phyloP scores from a whole-genome alignment of 176 grass and related monocot genomes.

The Musa schizocarpa region DNA sequence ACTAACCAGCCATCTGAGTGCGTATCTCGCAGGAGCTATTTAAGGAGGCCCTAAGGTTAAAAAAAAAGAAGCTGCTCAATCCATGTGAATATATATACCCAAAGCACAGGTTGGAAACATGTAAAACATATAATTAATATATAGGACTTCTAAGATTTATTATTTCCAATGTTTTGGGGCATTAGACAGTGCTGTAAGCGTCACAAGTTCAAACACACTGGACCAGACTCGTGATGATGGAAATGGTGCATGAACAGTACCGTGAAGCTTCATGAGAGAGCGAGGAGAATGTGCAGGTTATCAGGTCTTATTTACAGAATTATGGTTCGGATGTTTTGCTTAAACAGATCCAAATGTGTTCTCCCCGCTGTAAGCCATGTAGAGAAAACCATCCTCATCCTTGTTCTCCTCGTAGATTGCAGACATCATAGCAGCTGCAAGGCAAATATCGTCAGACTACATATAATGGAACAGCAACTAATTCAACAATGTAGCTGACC shows the following conservation, averaged over 20 bases:
- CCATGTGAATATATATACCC: no score
- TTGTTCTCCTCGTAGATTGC: slow-evolving; percentile 91
- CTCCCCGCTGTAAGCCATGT: slow-evolving; percentile 95
- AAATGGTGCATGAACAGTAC: not conserved
- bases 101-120: no score
- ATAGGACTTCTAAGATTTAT: no score
- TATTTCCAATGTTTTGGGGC: no score
- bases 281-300: not conserved
- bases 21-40: no score
- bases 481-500: slow-evolving; percentile 23
- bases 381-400: slow-evolving; percentile 91
- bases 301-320: not conserved
- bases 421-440: slow-evolving; percentile 86
- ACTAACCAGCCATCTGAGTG: no score
- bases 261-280: not conserved
- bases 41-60: no score
- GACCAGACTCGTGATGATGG: no score
- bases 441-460: not conserved
- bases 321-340: not conserved
- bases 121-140: no score
- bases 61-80: no score
- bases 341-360: slow-evolving; percentile 62
- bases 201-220: no score
- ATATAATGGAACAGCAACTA: not conserved
- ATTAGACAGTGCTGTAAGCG: no score